Evolutionary conservation across 495 filamentous ascomycete genomes (phyloP), one percentile per base, ranked within the genome.

Genomic region (Podospora didyma): DNA sequence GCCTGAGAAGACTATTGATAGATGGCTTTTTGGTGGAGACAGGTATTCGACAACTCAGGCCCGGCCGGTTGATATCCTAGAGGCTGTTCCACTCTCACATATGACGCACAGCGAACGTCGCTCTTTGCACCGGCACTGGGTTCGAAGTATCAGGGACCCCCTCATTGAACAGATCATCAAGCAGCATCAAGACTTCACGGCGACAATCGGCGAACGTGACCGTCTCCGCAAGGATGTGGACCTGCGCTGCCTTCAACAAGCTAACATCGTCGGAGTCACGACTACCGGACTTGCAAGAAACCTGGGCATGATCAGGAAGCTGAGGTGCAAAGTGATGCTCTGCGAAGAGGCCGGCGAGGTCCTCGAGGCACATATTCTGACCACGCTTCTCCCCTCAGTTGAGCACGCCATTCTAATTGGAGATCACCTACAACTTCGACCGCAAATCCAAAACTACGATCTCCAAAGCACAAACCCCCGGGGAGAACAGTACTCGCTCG

Each of bases 291-390:
- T 94, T 4, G 89, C 89, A 9, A 73, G 77, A 14, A 85, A 88
- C 46, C 63, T 90, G 1, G 70, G 81, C 2, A 67, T 88, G 48
- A 79, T 96, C 1, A 77, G 78, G 31, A 75, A 76, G 16, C 53
- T 93, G 3, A 63, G 70, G 22, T 74, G 78, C 28, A 93, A 93
- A 64, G 84, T 90, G 1, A 59, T 95, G 50, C 42, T 93, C 4
- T 86, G 83, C 58, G 89, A 93, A 70, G 89, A 94, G 62, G 89
- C 89, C 2, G 89, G 82, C 1, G 88, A 92, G 58, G 86, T 93
- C 0, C 69, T 92, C 23, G 88, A 92, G 61, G 76, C 85, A 0
- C 88, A 92, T 64, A 69, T 84, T 0, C 71, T 93, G 7, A 82
- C 86, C 0, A 82, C 87, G 1, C 62, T 95, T 0, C 63, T 92